Base-by-base conservation (phyloP, 352 stramenopile genomes). In the Pythium coloratum region DNA sequence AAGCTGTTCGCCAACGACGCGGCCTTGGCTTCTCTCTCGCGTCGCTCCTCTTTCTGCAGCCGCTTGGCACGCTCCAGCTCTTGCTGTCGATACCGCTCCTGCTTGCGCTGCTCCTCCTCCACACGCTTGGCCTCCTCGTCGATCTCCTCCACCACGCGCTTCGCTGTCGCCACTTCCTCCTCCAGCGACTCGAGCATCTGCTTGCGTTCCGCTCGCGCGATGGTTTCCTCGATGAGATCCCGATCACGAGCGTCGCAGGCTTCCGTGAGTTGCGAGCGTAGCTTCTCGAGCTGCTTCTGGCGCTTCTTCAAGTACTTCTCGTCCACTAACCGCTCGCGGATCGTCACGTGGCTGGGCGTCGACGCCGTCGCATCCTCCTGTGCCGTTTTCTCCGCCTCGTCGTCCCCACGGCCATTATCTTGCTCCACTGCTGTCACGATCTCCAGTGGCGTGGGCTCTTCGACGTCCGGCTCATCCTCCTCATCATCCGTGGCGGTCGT, bases 231-330 rank as follows among this genome's bases (percentile, higher is more conserved):
- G 30, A 94, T 88, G 8, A 72, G 72, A 20, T 34, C 64, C 30
- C 73, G 75, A 62, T 92, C 72, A n/a, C 80, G 69, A 3, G 60
- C 42, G 7, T 67, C 66, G 33, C 70, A 80, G 10, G 83, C 78
- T 20, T 86, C 67, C 6, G 72, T 67, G 32, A 88, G 72, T 55
- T 86, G 64, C 10, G 61, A 58, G 30, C 85, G 82, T 30, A 94
- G 60, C 47, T 90, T 92, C 26, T 90, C 83, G 5, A 92, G 63
- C 55, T 94, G 86, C 14, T 85, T 88, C 54, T 91, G 73, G 6
- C 86, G 78, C 50, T 94, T 94, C 47, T 77, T 83, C 9, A 94
- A 50, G 46, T 94, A 94, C 59, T 81, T 81, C 14, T 92, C 82
- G 53, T 94, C 86, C 59, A 94, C 72, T 3, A 94, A 63, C 33